Evolutionary conservation across 1,139 yeast species (phyloP).

Genomic region (Arxiozyma slooffiae): DNA sequence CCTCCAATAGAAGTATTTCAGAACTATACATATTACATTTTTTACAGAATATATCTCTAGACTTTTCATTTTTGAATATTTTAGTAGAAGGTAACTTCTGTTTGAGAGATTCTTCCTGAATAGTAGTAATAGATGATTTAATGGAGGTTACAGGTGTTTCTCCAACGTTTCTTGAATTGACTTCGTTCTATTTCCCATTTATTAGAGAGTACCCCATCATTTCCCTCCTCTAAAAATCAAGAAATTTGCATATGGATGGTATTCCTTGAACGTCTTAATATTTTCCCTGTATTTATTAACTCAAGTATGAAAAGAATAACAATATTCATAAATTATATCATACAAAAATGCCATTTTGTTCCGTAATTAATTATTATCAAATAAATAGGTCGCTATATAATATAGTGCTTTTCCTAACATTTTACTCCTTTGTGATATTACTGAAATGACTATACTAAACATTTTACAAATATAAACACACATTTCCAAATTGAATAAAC

Average conservation of each 20-base stretch:
- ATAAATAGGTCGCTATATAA: slow-evolving; percentile 14
- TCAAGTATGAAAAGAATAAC: slow-evolving; percentile 19
- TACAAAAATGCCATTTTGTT: slow-evolving; percentile 20
- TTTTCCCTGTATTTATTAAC: slow-evolving; percentile 10
- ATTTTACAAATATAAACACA: slow-evolving; percentile 18
- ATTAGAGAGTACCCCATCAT: not conserved
- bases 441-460: slow-evolving; percentile 20
- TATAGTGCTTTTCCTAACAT: slow-evolving; percentile 14
- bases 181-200: not conserved
- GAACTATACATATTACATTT: slow-evolving; percentile 41
- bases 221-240: slow-evolving; percentile 28
- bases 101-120: slow-evolving; percentile 26
- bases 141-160: slow-evolving; percentile 18
- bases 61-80: slow-evolving; percentile 39
- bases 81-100: slow-evolving; percentile 17
- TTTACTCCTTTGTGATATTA: slow-evolving; percentile 13
- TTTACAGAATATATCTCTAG: slow-evolving; percentile 39
- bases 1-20: slow-evolving; percentile 41
- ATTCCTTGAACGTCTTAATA: slow-evolving; percentile 3
- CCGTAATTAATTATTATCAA: slow-evolving; percentile 15
- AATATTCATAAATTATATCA: slow-evolving; percentile 6
- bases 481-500: slow-evolving; percentile 23
- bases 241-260: slow-evolving; percentile 29
- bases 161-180: slow-evolving; percentile 1
- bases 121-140: slow-evolving; percentile 30